Base-by-base conservation (phyloP, 108 stramenopile species). In the Epithemia pelagica region DNA sequence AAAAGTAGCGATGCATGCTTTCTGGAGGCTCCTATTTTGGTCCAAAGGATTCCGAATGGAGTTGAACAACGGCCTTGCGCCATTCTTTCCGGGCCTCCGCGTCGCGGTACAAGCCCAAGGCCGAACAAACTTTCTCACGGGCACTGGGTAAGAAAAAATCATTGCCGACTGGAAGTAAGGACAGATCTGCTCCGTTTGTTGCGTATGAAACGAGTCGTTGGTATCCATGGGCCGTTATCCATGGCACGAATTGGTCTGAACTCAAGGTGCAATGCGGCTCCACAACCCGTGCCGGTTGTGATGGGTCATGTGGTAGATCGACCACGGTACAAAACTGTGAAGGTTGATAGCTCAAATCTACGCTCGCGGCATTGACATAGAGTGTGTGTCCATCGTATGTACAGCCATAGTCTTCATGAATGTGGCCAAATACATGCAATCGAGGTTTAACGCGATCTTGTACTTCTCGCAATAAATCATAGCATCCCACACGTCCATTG, bases 341-440 rank as follows among this genome's bases (percentile, higher is more conserved):
- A 3, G 57, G 33, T 26, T 53, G 30, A 51, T 79, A 79, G 2
- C 21, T 0, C 32, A 67, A 28, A 59, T 65, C 58, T 2, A 74
- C 28, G 32, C 30, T 73, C 32, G 64, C 52, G 0, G 80, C 80
- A 59, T 76, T 76, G 55, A 74, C 67, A 66, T 62, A 76, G 0
- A 77, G n/a, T 0, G 75, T 77, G 1, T 52, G 27, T 0, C 70
- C 76, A 77, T 77, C 80, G 31, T 32, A 74, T 0, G 72, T 74
- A 7, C 56, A 32, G 20, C 79, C 79, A 24, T 54, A 57, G 21
- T 58, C 80, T 59, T 81, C 78, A 60, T 81, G 84, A 62, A 85
- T 77, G 46, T 85, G 84, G 1, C 84, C 84, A 63, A 77, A 85
- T 18, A 85, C 66, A 30, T 74, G 62, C 18, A 84, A 37, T 3